These are phyloP conservation scores for Starmerella roubikii DNA, from an alignment of 805 yeast species.

Conservation along the genomic window DNA sequence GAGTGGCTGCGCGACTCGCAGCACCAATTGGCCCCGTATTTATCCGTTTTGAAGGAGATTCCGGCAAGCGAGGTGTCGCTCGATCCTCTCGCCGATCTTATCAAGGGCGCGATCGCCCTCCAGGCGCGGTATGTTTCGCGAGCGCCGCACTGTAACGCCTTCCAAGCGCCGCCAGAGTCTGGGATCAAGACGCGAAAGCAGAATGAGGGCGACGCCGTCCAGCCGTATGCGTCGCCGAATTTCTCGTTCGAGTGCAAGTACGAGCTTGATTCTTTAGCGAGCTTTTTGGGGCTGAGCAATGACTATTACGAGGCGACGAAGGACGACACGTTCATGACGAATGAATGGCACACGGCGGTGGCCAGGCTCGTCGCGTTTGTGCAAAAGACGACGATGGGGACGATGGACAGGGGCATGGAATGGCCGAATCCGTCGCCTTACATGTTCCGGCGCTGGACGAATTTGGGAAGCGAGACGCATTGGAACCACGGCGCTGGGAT, in stretches of 20 bases:
- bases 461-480: slow-evolving; percentile 67
- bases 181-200: slow-evolving; percentile 12
- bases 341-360: slow-evolving; percentile 47
- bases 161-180: slow-evolving; percentile 58
- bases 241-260: slow-evolving; percentile 79
- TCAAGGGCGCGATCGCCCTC: slow-evolving; percentile 67
- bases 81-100: slow-evolving; percentile 34
- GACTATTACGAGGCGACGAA: slow-evolving; percentile 47
- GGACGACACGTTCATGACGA: slow-evolving; percentile 30
- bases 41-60: slow-evolving; percentile 45
- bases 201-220: slow-evolving; percentile 39
- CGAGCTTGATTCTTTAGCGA: slow-evolving; percentile 75
- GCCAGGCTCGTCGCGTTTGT: slow-evolving; percentile 33
- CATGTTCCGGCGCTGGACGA: slow-evolving; percentile 59
- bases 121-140: slow-evolving; percentile 51
- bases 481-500: slow-evolving; percentile 70
- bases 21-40: slow-evolving; percentile 65
- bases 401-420: slow-evolving; percentile 34
- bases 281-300: slow-evolving; percentile 60
- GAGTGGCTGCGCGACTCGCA: slow-evolving; percentile 89
- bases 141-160: slow-evolving; percentile 82
- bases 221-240: slow-evolving; percentile 56
- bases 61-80: slow-evolving; percentile 7
- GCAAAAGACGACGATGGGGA: slow-evolving; percentile 24
- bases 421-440: slow-evolving; percentile 39